phyloP scores from a whole-genome alignment of 306 rosid genomes.

The Cucumis hystrix region DNA sequence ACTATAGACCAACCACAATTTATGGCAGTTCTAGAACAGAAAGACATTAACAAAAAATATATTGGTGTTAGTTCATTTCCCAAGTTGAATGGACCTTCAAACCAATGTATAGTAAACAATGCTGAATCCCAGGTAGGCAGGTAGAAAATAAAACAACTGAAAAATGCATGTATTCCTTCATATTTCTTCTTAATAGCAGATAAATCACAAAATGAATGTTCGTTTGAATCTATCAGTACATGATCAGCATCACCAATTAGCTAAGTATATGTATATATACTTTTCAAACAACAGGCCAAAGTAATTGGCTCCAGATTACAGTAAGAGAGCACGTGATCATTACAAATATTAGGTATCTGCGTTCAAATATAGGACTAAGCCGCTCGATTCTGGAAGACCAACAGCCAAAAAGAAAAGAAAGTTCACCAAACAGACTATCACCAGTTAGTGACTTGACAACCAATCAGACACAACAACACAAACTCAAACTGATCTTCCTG shows the following conservation, averaged over 20 bases:
- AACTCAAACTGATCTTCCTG: not conserved
- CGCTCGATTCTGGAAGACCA: not conserved
- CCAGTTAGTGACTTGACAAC: not conserved
- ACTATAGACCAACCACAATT: not conserved
- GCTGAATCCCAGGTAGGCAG: not conserved
- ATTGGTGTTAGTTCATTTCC: too few relatives aligned
- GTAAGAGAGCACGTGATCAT: not conserved
- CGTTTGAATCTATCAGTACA: not conserved
- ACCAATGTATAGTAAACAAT: not conserved
- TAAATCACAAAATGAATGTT: not conserved
- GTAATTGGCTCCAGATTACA: not conserved
- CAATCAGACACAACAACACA: not conserved
- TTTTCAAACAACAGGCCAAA: not conserved
- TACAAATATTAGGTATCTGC: not conserved
- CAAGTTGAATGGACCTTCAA: not conserved
- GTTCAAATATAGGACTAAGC: not conserved
- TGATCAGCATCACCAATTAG: not conserved
- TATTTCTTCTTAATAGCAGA: not conserved
- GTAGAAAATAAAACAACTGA: slow-evolving; percentile 2
- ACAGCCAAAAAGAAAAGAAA: not conserved
- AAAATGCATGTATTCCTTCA: not conserved
- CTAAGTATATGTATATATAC: not conserved
- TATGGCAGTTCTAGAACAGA: not conserved
- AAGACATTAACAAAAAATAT: not conserved
- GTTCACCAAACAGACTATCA: not conserved